These are phyloP conservation scores for Arthroderma uncinatum DNA, from an alignment of 2,329 filamentous ascomycete species.

Conservation along the genomic window DNA sequence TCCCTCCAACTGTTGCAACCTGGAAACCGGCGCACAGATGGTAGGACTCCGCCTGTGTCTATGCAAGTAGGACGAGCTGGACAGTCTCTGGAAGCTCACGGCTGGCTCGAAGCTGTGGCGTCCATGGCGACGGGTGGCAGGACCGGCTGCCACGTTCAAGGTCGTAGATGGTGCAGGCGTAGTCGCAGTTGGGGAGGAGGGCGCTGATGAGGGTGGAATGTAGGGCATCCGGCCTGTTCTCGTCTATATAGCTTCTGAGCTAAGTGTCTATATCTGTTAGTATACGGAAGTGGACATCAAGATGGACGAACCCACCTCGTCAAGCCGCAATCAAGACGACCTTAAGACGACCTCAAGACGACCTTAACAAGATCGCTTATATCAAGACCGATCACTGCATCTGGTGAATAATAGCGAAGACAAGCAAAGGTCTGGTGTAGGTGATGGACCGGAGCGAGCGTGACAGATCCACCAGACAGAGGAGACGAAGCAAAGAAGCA, in stretches of 20 bases:
- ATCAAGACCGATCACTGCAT: constrained; percentile 2
- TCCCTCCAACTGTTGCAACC: not conserved
- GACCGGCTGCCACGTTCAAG: constrained; percentile 31
- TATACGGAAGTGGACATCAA: not conserved
- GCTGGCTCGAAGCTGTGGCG: constrained; percentile 15
- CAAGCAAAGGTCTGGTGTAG: too few relatives aligned
- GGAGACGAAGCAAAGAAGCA: not conserved
- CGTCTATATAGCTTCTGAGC: not conserved
- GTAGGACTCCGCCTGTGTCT: constrained; percentile 52
- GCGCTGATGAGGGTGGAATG: constrained; percentile 43
- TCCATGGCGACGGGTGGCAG: constrained; percentile 10
- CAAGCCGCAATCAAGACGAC: not conserved
- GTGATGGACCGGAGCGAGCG: not conserved
- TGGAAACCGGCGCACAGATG: constrained; percentile 26
- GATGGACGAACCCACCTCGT: not conserved
- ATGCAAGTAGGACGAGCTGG: constrained; percentile 51
- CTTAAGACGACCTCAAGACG: not conserved
- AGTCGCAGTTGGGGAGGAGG: constrained; percentile 43
- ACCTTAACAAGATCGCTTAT: too few relatives aligned
- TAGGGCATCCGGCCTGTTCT: constrained; percentile 38
- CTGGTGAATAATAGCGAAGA: not conserved
- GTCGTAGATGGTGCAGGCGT: constrained; percentile 26
- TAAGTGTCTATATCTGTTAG: not conserved
- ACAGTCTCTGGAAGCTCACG: constrained; percentile 31
- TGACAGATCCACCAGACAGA: not conserved